Conservation (phyloP, 306 rosid genomes). For the Arachis stenosperma region DNA sequence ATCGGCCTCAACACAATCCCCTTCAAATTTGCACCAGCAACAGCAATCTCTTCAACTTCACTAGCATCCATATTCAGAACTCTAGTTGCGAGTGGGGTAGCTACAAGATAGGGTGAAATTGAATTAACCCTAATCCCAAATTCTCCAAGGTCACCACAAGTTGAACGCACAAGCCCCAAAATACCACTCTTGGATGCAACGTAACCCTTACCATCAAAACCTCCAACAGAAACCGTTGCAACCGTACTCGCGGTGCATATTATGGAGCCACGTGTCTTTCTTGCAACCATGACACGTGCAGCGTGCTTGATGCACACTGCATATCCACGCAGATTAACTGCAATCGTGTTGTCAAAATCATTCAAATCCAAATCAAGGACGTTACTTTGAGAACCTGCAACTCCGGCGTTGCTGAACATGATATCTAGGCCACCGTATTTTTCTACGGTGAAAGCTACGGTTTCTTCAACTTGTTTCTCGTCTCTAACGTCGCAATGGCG, state of each 20-base stretch:
- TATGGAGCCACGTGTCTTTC: conserved; percentile 58
- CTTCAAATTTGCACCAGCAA: conserved; percentile 59
- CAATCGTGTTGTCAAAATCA: conserved; percentile 63
- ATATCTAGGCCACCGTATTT: conserved; percentile 68
- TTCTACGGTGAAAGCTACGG: conserved; percentile 53
- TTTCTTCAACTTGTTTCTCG: conserved; percentile 70
- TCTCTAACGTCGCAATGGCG: conserved; percentile 86
- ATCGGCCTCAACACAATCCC: conserved; percentile 68
- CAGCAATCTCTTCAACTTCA: conserved; percentile 52
- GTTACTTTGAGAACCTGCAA: conserved; percentile 57
- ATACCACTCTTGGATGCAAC: conserved; percentile 72
- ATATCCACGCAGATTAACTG: conserved; percentile 70
- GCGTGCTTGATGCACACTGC: conserved; percentile 68
- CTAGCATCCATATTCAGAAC: conserved; percentile 49
- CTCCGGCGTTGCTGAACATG: conserved; percentile 84
- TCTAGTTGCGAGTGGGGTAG: conserved; percentile 69
- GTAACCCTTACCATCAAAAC: conserved; percentile 65
- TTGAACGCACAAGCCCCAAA: conserved; percentile 64
- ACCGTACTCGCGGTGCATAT: conserved; percentile 85
- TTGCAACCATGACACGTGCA: conserved; percentile 70
- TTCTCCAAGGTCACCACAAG: conserved; percentile 78
- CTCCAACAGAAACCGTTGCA: conserved; percentile 58
- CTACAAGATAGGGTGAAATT: conserved; percentile 81
- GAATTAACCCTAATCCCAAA: conserved; percentile 84
- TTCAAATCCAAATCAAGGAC: conserved; percentile 71